Evolutionary conservation across 2,329 filamentous ascomycete genomes (phyloP), one percentile per base, ranked within the genome.

Genomic region (Albifimbria verrucaria): DNA sequence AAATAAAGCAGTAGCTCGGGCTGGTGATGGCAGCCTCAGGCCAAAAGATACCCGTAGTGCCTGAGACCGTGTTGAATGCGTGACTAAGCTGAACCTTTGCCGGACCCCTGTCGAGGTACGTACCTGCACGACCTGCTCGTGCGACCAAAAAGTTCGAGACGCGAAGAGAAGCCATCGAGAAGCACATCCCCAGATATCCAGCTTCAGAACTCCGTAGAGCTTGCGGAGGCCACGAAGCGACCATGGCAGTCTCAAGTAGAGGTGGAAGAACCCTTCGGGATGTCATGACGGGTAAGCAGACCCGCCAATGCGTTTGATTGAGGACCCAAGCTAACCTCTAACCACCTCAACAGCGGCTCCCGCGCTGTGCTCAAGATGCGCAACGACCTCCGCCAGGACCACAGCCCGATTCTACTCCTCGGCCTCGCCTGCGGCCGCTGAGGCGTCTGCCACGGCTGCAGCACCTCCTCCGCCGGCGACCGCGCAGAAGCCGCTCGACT

Each of bases 191-290:
- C 41, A 36, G 53, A 51, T 59, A 52, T 56, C 53, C 45, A 26
- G 28, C 56, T 28, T 52, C 52, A 44, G 50, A 57, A 57, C 42
- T 44, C 42, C 49, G 42, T 48, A 52, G 26, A 49, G 32, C 44
- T 50, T 28, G 49, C 52, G 53, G 47, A 26, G 42, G 52, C 57
- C 17, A 48, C 43, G 52, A 36, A 51, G 55, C 59, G 49, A 65
- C 62, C 49, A 68, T 85, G 82, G 73, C 78, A 59, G 76, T 78
- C 60, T 77, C 80, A 62, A 82, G 81, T 72, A 80, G 81, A 75
- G 80, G 82, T 59, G 68, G 77, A 59, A 74, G 70, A 64, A 75
- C 76, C 65, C 68, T 77, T 54, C 72, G 76, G 62, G 72, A 73
- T 58, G 69, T 79, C 51, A 61, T 85, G 53, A 73, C 74, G 65